Base-by-base conservation (phyloP, 805 yeast genomes). In the Metschnikowia drakensbergensis region DNA sequence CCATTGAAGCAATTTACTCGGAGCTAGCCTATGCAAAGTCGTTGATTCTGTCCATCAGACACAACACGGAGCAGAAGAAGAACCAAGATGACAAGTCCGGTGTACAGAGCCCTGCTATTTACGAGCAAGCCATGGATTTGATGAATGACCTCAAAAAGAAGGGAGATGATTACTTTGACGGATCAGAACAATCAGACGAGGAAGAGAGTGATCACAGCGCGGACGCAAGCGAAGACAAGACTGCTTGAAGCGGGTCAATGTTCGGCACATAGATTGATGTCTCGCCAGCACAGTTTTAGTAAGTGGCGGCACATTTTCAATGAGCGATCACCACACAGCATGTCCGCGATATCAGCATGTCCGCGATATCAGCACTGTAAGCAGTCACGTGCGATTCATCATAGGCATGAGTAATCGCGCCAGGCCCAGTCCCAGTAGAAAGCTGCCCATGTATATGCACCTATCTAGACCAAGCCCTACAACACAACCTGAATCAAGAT, bases 1-100 rank as follows among this genome's bases (percentile, higher is more conserved):
- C 97, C 0, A 81, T 92, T 37, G 82, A 81, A 46, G 69, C 81
- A 6, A 86, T 92, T n/a, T 92, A 91, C 64, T 73, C 81, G 1
- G 88, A 88, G 58, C 62, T 89, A 62, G 90, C 83, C 44, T 91
- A 91, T 64, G 87, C 96, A 1, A 72, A 78, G 51, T 79, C 76
- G 32, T 64, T 86, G 55, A 76, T 82, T 25, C 49, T 72, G 30
- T 67, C 71, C 34, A 83, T 81, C 58, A 72, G 70, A 25, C 64
- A 68, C 46, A 55, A 61, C 42, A 66, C 64, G 42, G 73, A 71
- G 45, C 47, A 51, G 29, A 50, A 55, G 46, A 58, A 49, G 48
- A 46, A 45, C 9, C 51, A 50, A 9, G 67, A 57, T 26, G 54
- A 52, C 37, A 54, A 49, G 23, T 64, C 67, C 0, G 71, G 65